These are phyloP conservation scores for Pseudonectria foliicola DNA, from an alignment of 2,329 filamentous ascomycete species.

Conservation along the genomic window DNA sequence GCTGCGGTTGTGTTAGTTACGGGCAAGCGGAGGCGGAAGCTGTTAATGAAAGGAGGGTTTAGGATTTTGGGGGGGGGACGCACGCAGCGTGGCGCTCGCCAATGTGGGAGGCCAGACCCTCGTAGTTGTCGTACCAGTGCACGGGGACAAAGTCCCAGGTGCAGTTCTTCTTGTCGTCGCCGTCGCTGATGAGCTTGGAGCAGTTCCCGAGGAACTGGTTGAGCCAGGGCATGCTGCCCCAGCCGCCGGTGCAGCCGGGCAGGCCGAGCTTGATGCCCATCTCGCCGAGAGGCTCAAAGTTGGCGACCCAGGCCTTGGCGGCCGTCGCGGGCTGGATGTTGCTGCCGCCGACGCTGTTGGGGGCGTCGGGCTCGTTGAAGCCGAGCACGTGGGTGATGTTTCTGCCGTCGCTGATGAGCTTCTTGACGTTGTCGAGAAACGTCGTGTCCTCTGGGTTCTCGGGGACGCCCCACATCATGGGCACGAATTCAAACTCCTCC, in stretches of 20 bases:
- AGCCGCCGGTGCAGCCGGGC: conserved; percentile 60
- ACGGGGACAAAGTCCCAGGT: conserved; percentile 57
- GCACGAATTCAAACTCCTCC: conserved; percentile 63
- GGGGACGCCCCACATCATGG: conserved; percentile 68
- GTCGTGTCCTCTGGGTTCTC: conserved; percentile 41
- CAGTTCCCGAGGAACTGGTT: conserved; percentile 58
- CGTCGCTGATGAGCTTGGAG: conserved; percentile 46
- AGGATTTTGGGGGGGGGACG: conserved; percentile 9
- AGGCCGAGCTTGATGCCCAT: conserved; percentile 62
- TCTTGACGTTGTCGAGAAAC: conserved; percentile 54
- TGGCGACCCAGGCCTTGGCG: conserved; percentile 61
- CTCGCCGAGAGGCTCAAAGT: conserved; percentile 61
- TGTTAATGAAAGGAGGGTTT: background rate
- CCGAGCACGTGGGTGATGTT: conserved; percentile 63
- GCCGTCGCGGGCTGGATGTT: conserved; percentile 52
- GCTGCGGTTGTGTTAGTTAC: conserved; percentile 23
- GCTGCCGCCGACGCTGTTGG: conserved; percentile 50
- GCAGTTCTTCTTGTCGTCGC: conserved; percentile 39
- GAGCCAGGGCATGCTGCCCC: conserved; percentile 59
- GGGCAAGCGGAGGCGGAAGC: background rate
- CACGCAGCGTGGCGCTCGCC: conserved; percentile 40
- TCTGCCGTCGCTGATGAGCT: conserved; percentile 41
- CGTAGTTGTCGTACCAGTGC: conserved; percentile 65
- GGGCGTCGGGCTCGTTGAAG: conserved; percentile 74
- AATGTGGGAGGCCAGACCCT: conserved; percentile 59